Evolutionary conservation across 78 protist species (phyloP), one percentile per base, ranked within the genome.

Genomic region (Paratrimastix pyriformis): DNA sequence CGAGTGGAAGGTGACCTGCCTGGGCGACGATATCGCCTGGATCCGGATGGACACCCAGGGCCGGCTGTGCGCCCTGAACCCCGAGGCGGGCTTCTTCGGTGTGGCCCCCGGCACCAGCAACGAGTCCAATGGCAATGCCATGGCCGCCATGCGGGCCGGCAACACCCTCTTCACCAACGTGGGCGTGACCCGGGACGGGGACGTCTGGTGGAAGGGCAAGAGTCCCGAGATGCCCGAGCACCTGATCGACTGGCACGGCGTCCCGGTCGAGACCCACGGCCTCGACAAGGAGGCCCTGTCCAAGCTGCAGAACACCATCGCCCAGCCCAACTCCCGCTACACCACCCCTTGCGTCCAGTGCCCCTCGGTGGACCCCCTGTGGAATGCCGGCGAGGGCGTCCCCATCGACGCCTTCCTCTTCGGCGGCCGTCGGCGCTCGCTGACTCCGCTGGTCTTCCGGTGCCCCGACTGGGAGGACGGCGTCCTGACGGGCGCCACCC

Each of bases 21-120:
- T 91, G 30, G 97, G 97, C 35, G 97, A 93, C 43, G 97, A 93
- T 59, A 93, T 93, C 62, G 81, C 86, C 35, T 93, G 93, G 92
- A 87, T 91, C 83, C 46, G 65, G 33, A 40, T 74, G 33, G 88
- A 81, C 52, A 29, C 3, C 18, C 80, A 86, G 26, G 92, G 90
- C 43, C 71, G 66, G 30, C 77, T 91, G 71, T 38, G 59, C 38
- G 95, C 93, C 2, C 76, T 88, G 73, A 93, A 93, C 78, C 93
- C 93, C 52, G 97, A 93, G 65, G 35, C 55, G n/a, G 97, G 97
- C 42, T 85, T 79, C 92, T 91, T 91, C 81, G 96, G 96, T 40
- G 93, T 91, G 1, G 93, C 93, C n/a, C 93, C 93, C 24, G 96
- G 96, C 40, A 92, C 96, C 1, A 65, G 86, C 0, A 24, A 77